Base-by-base conservation (phyloP, 305 asterid genomes). In the Coffea humblotiana region DNA sequence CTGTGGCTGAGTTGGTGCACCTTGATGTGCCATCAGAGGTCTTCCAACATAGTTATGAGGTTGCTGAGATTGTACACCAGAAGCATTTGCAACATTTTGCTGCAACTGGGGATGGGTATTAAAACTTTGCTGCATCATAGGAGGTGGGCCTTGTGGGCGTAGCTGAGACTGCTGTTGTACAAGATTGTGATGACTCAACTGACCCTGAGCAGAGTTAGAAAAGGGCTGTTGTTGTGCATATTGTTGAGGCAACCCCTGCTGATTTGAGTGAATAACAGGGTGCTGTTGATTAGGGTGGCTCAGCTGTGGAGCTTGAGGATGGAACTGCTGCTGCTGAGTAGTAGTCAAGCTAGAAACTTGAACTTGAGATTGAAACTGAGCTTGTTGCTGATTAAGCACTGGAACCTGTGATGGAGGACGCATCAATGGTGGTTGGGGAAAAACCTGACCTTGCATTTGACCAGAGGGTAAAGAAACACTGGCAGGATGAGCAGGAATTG, bases 201-300 rank as follows among this genome's bases (percentile, higher is more conserved):
- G 98, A 79, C 87, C 83, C 37, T 83, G 95, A 80, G 77, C 76
- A 49, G 89, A 83, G 80, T 88, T 87, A 78, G 74, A 68, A 79
- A 86, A 85, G 51, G 90, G 87, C 84, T 87, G 95, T 71, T 87
- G 95, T 21, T 90, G 97, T 60, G 84, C 78, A 82, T 83, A 89
- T 75, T 87, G 90, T 79, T 87, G 96, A 67, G 97, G 87, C 60
- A 80, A 73, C 43, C 82, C 82, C 64, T 87, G 97, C 79, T 89
- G 97, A 86, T 66, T 85, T 47, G 92, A 87, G 72, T 88, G 93
- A 84, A 85, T 52, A 49, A 74, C 82, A 66, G 92, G 93, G 75
- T 85, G 90, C 81, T 86, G 93, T 51, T 87, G 98, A 84, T 78
- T 72, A 56, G 88, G 87, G 71, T 82, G 83, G 72, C 84, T 77